A percentile compares a stretch with the other conserved stretches of the same genome.
These are phyloP conservation scores for Houttuynia cordata DNA, from an alignment of 164 flowering plant species.

Conservation along the genomic window DNA sequence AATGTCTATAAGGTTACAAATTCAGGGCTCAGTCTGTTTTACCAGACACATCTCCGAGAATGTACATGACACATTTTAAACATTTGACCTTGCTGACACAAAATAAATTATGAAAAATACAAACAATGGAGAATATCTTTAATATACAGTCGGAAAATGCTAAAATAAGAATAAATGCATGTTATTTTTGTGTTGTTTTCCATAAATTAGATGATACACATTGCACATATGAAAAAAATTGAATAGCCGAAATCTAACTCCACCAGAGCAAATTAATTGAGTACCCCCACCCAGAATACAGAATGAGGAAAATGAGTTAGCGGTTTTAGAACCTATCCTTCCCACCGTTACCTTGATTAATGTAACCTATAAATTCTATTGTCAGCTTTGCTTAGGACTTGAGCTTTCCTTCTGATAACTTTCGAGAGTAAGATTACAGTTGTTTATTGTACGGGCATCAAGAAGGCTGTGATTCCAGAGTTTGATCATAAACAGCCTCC, in stretches of 20 bases:
- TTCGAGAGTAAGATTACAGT: conserved; percentile 59
- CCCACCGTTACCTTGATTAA: not conserved
- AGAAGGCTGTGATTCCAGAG: conserved; percentile 95
- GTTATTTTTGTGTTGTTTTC: too few relatives aligned
- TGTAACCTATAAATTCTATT: not conserved
- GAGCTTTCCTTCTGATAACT: conserved; percentile 24
- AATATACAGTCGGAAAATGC: too few relatives aligned
- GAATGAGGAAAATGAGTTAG: not conserved
- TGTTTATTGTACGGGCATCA: conserved; percentile 76
- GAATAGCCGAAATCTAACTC: not conserved
- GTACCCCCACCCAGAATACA: not conserved
- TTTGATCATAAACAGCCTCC: conserved; percentile 93
- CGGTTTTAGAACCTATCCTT: not conserved
- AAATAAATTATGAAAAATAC: too few relatives aligned
- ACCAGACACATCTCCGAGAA: too few relatives aligned
- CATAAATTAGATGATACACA: too few relatives aligned
- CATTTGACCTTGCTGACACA: too few relatives aligned
- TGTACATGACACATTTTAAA: too few relatives aligned
- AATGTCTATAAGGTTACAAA: too few relatives aligned
- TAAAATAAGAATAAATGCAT: too few relatives aligned
- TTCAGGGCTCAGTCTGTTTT: too few relatives aligned
- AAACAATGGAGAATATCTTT: too few relatives aligned
- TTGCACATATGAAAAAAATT: too few relatives aligned
- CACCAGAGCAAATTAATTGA: not conserved
- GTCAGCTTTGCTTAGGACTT: conserved; percentile 18